phyloP scores from a whole-genome alignment of 2,329 filamentous ascomycete species.

The Daldinia sp. region DNA sequence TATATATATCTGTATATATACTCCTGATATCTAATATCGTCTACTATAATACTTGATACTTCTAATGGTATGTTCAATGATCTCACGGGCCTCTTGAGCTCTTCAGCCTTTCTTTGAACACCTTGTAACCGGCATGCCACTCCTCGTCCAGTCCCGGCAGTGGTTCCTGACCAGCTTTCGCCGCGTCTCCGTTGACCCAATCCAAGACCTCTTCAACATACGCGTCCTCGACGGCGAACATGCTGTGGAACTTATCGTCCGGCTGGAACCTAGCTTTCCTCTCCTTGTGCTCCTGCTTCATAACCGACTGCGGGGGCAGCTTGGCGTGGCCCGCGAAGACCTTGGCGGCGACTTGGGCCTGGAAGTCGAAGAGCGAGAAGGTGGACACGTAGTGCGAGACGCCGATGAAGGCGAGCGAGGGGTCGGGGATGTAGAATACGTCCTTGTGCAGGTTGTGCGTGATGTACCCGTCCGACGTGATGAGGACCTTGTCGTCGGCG shows the following conservation, averaged over 20 bases:
- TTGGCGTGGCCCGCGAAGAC: constrained; percentile 64
- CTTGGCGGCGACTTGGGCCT: constrained; percentile 71
- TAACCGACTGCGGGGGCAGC: constrained; percentile 60
- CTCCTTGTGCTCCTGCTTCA: constrained; percentile 52
- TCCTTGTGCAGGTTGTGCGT: constrained; percentile 77
- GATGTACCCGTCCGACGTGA: constrained; percentile 72
- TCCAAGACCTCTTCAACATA: constrained; percentile 52
- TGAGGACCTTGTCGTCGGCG: constrained; percentile 65
- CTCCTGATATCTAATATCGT: neutral
- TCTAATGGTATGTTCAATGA: neutral
- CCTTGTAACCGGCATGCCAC: constrained; percentile 48
- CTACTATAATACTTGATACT: neutral
- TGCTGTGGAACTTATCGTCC: constrained; percentile 55
- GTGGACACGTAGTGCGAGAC: constrained; percentile 75
- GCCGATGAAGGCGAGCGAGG: constrained; percentile 72
- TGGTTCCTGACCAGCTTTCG: constrained; percentile 40
- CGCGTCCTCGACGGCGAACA: constrained; percentile 50
- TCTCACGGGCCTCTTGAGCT: neutral
- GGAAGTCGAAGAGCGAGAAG: constrained; percentile 77
- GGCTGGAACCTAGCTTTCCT: constrained; percentile 49
- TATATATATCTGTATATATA: neutral
- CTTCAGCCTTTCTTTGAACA: constrained; percentile 33
- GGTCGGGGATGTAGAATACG: constrained; percentile 77
- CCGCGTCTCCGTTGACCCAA: constrained; percentile 48
- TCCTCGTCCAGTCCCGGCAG: constrained; percentile 52